Base-by-base conservation (phyloP, 306 rosid species). In the Alnus glutinosa region DNA sequence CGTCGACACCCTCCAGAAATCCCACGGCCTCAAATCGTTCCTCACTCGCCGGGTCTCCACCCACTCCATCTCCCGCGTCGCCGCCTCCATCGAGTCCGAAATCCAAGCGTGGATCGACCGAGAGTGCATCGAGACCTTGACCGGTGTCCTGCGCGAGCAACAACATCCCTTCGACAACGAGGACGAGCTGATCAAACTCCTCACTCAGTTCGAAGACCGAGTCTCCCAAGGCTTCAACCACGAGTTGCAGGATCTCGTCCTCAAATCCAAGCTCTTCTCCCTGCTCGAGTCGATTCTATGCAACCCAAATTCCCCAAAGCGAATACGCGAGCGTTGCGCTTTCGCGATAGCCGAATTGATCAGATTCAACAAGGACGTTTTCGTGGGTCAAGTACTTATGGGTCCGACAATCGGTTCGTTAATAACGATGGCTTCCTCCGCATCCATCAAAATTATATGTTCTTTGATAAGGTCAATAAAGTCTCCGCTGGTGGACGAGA, bases 21-120 rank as follows among this genome's bases (percentile, higher is more conserved):
- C 85, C 57, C n/a, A 69, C 9, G 70, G 74, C 71, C 64, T 90
- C 75, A 36, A 55, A 3, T 90, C 98, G 28, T 90, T 95, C 75
- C 49, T 95, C 13, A 68, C 91, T 18, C 98, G 97, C 76, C 92
- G 92, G 0, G 78, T 66, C 28, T 79, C 92, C 16, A 51, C 91
- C 15, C 88, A 85, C 87, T 92, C 93, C 11, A 86, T 92, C 70
- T 73, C 94, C 62, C 87, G 87, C 47, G 77, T 91, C 83, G 97
- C 98, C 66, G 81, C 76, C 13, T 78, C 92, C 0, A 95, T 94
- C 77, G 89, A 86, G 73, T 75, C 88, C 19, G 95, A 95, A 78
- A 87, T 95, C 72, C 97, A 95, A 72, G 86, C 91, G 0, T 95
- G 98, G 98, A 95, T 95, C 47, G 97, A 92, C 78, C 95, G 97